These are phyloP conservation scores for Saposhnikovia divaricata DNA, from an alignment of 129 eudicot species.

Conservation along the genomic window DNA sequence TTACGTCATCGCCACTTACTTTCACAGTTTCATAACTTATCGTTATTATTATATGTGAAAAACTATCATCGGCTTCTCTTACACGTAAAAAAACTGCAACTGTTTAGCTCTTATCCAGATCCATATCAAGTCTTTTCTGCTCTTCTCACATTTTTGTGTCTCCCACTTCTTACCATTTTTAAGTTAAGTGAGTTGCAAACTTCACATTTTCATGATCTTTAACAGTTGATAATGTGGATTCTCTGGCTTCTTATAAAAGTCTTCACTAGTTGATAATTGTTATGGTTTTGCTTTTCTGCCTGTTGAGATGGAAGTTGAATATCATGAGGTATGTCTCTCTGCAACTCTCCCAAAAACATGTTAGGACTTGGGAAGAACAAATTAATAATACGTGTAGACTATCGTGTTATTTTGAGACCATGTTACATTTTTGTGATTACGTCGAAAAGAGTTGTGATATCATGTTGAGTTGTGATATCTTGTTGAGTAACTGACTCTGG, in stretches of 20 bases:
- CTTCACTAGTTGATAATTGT: background rate
- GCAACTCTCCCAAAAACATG: background rate
- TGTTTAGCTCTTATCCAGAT: background rate
- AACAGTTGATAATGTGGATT: background rate
- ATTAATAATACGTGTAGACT: too few relatives aligned
- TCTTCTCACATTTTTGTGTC: too few relatives aligned
- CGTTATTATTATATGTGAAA: background rate
- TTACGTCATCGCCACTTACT: background rate
- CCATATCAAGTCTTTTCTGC: background rate
- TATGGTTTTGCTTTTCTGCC: background rate
- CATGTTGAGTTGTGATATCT: background rate
- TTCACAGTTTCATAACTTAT: background rate
- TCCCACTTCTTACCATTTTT: background rate
- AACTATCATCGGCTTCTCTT: background rate
- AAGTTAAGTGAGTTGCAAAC: background rate
- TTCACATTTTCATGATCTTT: background rate
- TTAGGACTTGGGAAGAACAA: background rate
- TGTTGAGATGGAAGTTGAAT: conserved; percentile 52
- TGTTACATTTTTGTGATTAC: background rate
- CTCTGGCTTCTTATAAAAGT: background rate
- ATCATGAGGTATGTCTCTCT: conserved; percentile 56
- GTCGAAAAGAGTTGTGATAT: background rate
- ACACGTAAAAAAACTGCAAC: background rate
- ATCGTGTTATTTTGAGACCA: background rate
- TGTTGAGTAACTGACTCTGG: background rate